Evolutionary conservation across 164 flowering plant species (phyloP).

Genomic region (Aristolochia contorta): DNA sequence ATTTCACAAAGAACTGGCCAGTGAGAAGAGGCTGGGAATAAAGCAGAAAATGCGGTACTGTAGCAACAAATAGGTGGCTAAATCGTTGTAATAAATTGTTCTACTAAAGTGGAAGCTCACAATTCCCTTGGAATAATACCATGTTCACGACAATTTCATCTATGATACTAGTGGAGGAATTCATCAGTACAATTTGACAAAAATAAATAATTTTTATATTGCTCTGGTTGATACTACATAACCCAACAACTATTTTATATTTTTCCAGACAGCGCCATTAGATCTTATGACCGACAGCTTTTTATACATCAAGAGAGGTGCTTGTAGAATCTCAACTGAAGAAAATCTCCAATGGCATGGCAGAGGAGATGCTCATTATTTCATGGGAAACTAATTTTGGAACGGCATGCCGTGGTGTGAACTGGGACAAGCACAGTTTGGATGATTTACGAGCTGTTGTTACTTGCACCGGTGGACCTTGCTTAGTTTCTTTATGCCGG

Average conservation of each 20-base stretch:
- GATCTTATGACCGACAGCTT: slow-evolving; percentile 73
- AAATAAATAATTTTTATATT: no score
- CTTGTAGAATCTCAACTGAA: slow-evolving; percentile 55
- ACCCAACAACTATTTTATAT: not conserved
- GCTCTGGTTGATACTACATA: not conserved
- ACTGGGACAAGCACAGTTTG: slow-evolving; percentile 65
- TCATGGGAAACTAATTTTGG: slow-evolving; percentile 76
- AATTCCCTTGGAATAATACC: no score
- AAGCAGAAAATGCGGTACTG: no score
- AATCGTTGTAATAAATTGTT: no score
- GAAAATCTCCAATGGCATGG: slow-evolving; percentile 53
- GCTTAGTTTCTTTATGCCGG: slow-evolving; percentile 62
- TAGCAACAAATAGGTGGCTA: no score
- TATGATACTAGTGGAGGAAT: no score
- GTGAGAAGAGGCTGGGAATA: no score
- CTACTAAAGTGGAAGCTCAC: no score
- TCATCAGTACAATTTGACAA: no score
- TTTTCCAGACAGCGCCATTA: slow-evolving; percentile 71
- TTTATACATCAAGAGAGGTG: slow-evolving; percentile 47
- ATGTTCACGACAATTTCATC: no score
- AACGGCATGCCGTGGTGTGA: slow-evolving; percentile 70
- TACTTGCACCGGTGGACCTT: slow-evolving; percentile 63
- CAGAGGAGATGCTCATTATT: slow-evolving; percentile 65
- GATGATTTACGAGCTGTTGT: slow-evolving; percentile 73
- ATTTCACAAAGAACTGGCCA: no score